Conservation (phyloP, 2,329 filamentous ascomycete species). For the Phoma herbarum region DNA sequence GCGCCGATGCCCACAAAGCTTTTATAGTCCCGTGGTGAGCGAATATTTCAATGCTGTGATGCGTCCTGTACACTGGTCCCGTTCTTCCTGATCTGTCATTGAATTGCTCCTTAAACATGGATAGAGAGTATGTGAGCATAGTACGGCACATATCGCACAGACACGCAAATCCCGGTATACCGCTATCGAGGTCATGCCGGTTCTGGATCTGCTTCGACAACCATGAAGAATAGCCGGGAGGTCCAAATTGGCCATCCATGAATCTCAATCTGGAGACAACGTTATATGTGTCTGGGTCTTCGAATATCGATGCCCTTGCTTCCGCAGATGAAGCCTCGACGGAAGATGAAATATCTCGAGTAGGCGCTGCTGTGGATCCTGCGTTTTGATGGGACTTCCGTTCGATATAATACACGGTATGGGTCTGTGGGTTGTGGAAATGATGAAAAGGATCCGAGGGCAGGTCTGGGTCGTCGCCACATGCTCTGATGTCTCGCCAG, state of each 20-base stretch:
- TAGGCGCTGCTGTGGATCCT: not conserved
- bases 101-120: not conserved
- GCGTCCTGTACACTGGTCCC: not conserved
- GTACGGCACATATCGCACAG: not conserved
- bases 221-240: not conserved
- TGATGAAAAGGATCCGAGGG: not conserved
- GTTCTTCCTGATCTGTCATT: not conserved
- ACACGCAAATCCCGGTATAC: not conserved
- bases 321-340: too few species aligned
- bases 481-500: not conserved
- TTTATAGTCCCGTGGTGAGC: not conserved
- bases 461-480: not conserved
- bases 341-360: not conserved
- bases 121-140: not conserved
- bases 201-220: not conserved
- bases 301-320: not conserved
- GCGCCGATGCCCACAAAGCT: not conserved
- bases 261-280: not conserved
- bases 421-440: not conserved
- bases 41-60: not conserved
- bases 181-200: not conserved
- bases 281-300: not conserved
- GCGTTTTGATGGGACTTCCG: not conserved
- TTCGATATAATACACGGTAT: not conserved
- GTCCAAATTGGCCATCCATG: not conserved